Base-by-base conservation (phyloP, 2,329 filamentous ascomycete genomes). In the Alternaria sp. region DNA sequence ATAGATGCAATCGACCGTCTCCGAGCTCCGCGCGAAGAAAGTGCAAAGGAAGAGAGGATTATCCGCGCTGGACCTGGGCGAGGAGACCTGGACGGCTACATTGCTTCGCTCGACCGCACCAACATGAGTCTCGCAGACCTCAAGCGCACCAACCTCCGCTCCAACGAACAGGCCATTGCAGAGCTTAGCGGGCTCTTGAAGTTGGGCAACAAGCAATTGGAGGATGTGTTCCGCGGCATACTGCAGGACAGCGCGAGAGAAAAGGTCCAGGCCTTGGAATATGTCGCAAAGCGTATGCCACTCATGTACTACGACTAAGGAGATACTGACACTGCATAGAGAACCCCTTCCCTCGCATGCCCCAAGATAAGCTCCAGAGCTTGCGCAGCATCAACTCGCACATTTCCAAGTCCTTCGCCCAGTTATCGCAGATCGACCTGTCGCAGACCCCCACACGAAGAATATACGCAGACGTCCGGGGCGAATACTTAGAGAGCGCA, bases 11-110 rank as follows among this genome's bases (percentile, higher is more conserved):
- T 99, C 71, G 93, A 97, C 66, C 89, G 90, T 66, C 86, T 98
- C 44, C 90, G 93, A 70, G 91, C 96, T 74, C 95, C 96, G n/a
- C 89, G 94, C 65, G 93, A 98, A 78, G 93, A 93, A 77, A 95
- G 96, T 76, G 93, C 91, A 70, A 89, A 92, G 66, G 96, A 99
- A 80, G 96, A 99, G 80, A 89, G 90, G 58, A 93, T 97, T 67
- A 94, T 99, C 74, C 90, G 93, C 57, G 88, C 90, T 68, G 93
- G 72, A 19, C 69, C 72, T 36, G 72, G 70, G 32, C 91, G 91
- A 80, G 89, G 90, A 30, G 94, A 94, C 44, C 83, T 99, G 60
- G 86, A 89, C 40, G 92, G 92, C 71, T 99, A 97, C 80, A 88
- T 99, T 53, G 90, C 89, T 49, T 97, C 95, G 6, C 88, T 98